Evolutionary conservation across 1,284 basidiomycete species (phyloP).

Genomic region (Sphagnurus paluster): DNA sequence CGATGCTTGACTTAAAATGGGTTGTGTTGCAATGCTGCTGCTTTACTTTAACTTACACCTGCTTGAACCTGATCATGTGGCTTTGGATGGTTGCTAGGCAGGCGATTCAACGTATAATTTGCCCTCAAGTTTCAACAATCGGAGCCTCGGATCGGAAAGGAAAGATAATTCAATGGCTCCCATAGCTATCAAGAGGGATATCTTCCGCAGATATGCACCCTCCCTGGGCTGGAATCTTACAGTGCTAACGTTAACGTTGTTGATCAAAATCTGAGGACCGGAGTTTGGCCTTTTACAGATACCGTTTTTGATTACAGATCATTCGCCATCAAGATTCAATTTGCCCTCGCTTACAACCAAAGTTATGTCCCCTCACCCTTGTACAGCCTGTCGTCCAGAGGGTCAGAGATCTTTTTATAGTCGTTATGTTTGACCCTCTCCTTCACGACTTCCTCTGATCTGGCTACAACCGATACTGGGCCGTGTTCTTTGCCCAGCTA

Average conservation of each 20-base stretch:
- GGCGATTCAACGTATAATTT: no score
- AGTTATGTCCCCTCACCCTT: constrained; percentile 13
- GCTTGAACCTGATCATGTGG: not conserved
- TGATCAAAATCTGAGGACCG: no score
- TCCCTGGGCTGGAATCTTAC: no score
- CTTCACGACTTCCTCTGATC: constrained; percentile 29
- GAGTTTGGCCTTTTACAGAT: not conserved
- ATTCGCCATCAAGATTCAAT: constrained; percentile 12
- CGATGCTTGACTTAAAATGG: no score
- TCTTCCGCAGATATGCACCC: no score
- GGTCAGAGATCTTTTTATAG: constrained; percentile 23
- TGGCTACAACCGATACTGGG: constrained; percentile 12
- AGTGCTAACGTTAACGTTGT: no score
- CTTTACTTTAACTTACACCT: no score
- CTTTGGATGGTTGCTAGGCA: not conserved
- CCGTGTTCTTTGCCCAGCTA: constrained; percentile 20
- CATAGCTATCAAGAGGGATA: no score
- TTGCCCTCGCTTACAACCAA: constrained; percentile 9
- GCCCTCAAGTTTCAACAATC: no score
- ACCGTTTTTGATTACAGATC: constrained; percentile 13
- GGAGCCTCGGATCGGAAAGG: not conserved
- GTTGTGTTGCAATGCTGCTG: no score
- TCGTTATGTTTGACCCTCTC: constrained; percentile 27
- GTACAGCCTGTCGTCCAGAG: constrained; percentile 28
- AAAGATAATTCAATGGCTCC: not conserved